Evolutionary conservation across 495 filamentous ascomycete species (phyloP), one percentile per base, ranked within the genome.

Genomic region (Trichoderma reesei): DNA sequence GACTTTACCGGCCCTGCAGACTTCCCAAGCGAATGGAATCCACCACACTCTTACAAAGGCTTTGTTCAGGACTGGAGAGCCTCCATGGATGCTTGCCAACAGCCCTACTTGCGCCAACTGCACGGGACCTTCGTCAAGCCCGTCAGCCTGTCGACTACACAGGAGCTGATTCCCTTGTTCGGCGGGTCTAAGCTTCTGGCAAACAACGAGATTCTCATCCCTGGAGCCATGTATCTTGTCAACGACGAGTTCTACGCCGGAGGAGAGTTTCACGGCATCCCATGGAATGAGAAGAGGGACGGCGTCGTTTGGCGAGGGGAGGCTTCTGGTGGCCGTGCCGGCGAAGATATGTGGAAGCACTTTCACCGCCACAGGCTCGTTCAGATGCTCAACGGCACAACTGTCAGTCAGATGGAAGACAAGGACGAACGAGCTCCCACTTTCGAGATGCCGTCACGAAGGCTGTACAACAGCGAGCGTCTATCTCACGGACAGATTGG

Each of bases 191-290:
- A 94, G 72, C 78, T 91, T 59, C 81, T 83, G 44, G 83, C 87
- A 61, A 92, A 91, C 75, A 91, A 90, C 71, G 90, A 93, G 64
- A 88, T 93, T 66, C 79, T 92, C 31, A 84, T 94, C 63, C 90
- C 90, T 1, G 84, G 86, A 0, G 84, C 89, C 61, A 88, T 89
- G 85, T 90, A 91, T 72, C 87, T 86, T 77, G 81, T 82, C 61
- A 75, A 85, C 8, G 81, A 89, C 63, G 70, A 63, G 13, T 65
- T 65, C 46, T 91, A 88, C 74, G 76, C 78, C 10, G 83, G 84
- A 62, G 79, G 80, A 62, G 70, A 73, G 36, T 68, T 72, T 10
- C 77, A 80, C 37, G 82, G 83, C 41, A 74, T 76, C 16, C 63
- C 73, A 18, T 89, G 88, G 89, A 68, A 69, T 0, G 54, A 79